Conservation (phyloP, 441 rosid genomes). For the Populus hybrid region DNA sequence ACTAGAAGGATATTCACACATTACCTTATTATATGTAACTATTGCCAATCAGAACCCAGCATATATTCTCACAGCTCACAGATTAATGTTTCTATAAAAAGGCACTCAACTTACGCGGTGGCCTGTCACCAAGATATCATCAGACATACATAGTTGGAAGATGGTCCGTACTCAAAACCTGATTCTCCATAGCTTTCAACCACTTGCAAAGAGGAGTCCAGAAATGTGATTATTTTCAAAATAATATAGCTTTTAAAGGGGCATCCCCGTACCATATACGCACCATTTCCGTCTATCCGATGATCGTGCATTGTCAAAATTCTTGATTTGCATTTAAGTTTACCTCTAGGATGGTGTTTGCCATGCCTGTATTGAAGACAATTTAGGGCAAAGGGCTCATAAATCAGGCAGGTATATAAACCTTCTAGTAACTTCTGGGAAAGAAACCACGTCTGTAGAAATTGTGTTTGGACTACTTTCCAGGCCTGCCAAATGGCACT, state of each 20-base stretch:
- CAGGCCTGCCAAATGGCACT: slow-evolving; percentile 31
- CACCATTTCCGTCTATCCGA: slow-evolving; percentile 56
- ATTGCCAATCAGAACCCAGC: slow-evolving; percentile 87
- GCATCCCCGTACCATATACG: slow-evolving; percentile 86
- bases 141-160: slow-evolving; percentile 33
- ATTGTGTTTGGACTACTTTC: slow-evolving; percentile 57
- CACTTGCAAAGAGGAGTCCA: slow-evolving; percentile 61
- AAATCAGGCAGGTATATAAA: slow-evolving; percentile 69
- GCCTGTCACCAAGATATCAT: slow-evolving; percentile 44
- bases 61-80: slow-evolving; percentile 81
- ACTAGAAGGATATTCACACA: too few species aligned
- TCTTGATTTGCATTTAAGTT: slow-evolving; percentile 24
- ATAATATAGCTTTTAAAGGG: slow-evolving; percentile 51
- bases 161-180: slow-evolving; percentile 43
- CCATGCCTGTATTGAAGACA: slow-evolving; percentile 48
- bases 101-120: slow-evolving; percentile 57
- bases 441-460: slow-evolving; percentile 38
- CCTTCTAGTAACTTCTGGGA: slow-evolving; percentile 84
- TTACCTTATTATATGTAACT: too few species aligned
- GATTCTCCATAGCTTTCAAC: slow-evolving; percentile 42
- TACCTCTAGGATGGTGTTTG: slow-evolving; percentile 37
- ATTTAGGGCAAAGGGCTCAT: slow-evolving; percentile 45
- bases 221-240: slow-evolving; percentile 85
- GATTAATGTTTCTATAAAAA: slow-evolving; percentile 54
- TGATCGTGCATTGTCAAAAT: slow-evolving; percentile 39